Conservation (phyloP, 2,329 filamentous ascomycete genomes). For the Clarireedia hainanense region DNA sequence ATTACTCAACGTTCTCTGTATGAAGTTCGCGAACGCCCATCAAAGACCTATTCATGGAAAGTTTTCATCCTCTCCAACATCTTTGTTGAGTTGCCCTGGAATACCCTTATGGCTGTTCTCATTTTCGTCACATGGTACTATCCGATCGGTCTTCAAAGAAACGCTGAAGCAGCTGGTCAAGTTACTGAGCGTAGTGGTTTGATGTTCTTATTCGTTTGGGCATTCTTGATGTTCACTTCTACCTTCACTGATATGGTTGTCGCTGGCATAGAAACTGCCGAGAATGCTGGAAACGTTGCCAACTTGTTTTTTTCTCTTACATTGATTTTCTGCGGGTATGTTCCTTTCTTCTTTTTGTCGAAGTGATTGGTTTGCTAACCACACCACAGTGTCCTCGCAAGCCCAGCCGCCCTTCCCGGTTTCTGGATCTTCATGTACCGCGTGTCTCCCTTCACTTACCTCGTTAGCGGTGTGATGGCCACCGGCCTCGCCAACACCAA, state of each 20-base stretch:
- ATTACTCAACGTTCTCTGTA: slow-evolving; percentile 47
- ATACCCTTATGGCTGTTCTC: slow-evolving; percentile 61
- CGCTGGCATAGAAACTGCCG: slow-evolving; percentile 65
- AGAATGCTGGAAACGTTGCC: slow-evolving; percentile 68
- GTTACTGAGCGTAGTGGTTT: slow-evolving; percentile 63
- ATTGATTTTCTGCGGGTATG: slow-evolving; percentile 58
- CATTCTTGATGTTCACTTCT: slow-evolving; percentile 72
- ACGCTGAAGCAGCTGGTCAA: slow-evolving; percentile 54
- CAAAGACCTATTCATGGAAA: slow-evolving; percentile 71
- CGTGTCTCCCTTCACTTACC: slow-evolving; percentile 74
- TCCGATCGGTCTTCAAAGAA: slow-evolving; percentile 62
- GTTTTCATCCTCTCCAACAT: slow-evolving; percentile 66
- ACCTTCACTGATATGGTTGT: slow-evolving; percentile 78
- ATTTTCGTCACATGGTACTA: slow-evolving; percentile 83
- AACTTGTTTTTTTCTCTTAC: slow-evolving; percentile 68
- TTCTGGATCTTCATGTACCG: slow-evolving; percentile 89
- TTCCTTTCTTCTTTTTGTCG: not conserved
- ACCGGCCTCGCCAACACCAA: slow-evolving; percentile 60
- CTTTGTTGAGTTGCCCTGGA: slow-evolving; percentile 80
- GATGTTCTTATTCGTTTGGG: slow-evolving; percentile 69
- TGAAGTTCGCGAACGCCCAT: slow-evolving; percentile 61
- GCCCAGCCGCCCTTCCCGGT: slow-evolving; percentile 52
- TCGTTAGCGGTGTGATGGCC: slow-evolving; percentile 65
- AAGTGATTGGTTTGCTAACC: not conserved
- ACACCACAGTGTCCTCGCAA: slow-evolving; percentile 54